Conservation (phyloP, 495 filamentous ascomycete species). For the Ramalina intermedia region DNA sequence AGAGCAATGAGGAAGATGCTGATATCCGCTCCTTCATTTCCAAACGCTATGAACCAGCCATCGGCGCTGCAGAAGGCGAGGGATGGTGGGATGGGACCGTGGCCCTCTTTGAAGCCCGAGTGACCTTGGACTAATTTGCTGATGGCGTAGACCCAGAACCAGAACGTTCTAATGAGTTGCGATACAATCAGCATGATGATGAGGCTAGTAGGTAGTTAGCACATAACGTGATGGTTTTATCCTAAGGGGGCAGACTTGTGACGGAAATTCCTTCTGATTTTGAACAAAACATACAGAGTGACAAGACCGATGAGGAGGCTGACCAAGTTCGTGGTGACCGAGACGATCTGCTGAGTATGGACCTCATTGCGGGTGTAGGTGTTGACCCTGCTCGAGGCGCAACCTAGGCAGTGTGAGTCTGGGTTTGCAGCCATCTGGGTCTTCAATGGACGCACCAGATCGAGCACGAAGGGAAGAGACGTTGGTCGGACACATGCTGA, state of each 20-base stretch:
- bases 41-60: constrained; percentile 49
- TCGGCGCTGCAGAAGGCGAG: constrained; percentile 49
- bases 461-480: no score
- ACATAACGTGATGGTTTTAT: neutral
- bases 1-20: constrained; percentile 55
- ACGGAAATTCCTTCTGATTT: constrained; percentile 59
- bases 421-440: no score
- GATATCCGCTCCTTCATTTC: constrained; percentile 54
- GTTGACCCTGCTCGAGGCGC: neutral
- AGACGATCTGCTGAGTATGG: constrained; percentile 11
- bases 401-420: neutral
- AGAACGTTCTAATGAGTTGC: constrained; percentile 52
- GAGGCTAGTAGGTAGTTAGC: constrained; percentile 29
- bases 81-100: constrained; percentile 24
- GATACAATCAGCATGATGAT: constrained; percentile 58
- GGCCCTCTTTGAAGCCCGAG: neutral
- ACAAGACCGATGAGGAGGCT: constrained; percentile 36
- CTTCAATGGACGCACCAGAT: no score
- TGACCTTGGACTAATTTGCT: constrained; percentile 29
- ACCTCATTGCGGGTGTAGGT: constrained; percentile 2
- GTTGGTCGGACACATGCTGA: no score
- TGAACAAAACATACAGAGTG: constrained; percentile 56
- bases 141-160: constrained; percentile 48
- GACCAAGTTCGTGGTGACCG: constrained; percentile 27
- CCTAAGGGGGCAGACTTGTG: constrained; percentile 42